Percentiles rank a stretch among this genome's conserved stretches.
Conservation (phyloP, 495 filamentous ascomycete species). For the Hyaloscypha finlandica region DNA sequence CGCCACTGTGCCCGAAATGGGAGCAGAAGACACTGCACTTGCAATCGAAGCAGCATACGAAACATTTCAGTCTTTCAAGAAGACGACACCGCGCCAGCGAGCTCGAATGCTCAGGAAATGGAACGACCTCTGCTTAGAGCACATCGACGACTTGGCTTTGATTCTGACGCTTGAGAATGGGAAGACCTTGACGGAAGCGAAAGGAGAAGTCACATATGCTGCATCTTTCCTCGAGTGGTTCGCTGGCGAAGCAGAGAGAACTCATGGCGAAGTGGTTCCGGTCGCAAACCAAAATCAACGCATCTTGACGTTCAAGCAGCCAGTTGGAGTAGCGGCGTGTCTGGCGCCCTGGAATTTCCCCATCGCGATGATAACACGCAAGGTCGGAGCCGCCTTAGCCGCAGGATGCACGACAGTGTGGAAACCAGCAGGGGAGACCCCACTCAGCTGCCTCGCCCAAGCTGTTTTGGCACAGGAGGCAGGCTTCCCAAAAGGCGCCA, state of each 20-base stretch:
- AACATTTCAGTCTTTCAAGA: constrained; percentile 76
- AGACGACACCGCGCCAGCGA: constrained; percentile 72
- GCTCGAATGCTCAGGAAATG: constrained; percentile 80
- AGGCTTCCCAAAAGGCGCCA: constrained; percentile 77
- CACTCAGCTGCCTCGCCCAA: constrained; percentile 75
- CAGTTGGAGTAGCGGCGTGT: constrained; percentile 38
- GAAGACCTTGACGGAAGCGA: constrained; percentile 71
- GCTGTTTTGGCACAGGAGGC: constrained; percentile 78
- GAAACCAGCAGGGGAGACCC: constrained; percentile 83
- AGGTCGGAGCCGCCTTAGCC: constrained; percentile 39
- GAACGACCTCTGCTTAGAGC: constrained; percentile 83
- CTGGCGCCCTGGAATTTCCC: constrained; percentile 41
- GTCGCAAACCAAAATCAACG: constrained; percentile 17
- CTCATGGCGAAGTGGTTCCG: constrained; percentile 61
- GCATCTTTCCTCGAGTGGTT: constrained; percentile 81
- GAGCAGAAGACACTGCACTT: constrained; percentile 57
- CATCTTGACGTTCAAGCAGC: constrained; percentile 39
- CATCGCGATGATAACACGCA: constrained; percentile 42
- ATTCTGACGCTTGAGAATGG: constrained; percentile 86
- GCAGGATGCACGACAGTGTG: constrained; percentile 73
- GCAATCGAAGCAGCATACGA: constrained; percentile 65
- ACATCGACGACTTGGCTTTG: constrained; percentile 83
- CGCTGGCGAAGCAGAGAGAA: constrained; percentile 69
- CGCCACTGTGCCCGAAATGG: constrained; percentile 70
- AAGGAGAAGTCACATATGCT: constrained; percentile 71